Evolutionary conservation across 768 basidiomycete genomes (phyloP), one percentile per base, ranked within the genome.

Genomic region (Melanogaster broomeanus): DNA sequence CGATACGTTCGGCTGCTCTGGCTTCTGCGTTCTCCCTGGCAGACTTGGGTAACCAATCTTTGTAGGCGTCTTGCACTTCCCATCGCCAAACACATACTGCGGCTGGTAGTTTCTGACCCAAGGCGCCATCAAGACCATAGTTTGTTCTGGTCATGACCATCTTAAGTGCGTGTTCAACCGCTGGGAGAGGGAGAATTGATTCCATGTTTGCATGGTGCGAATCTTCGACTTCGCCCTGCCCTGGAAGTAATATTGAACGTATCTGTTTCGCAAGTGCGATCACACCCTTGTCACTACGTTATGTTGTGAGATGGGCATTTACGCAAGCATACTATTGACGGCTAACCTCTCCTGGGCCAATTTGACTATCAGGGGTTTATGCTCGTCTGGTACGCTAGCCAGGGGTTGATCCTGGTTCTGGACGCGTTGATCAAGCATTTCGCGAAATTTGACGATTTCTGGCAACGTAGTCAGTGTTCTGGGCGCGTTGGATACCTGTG

Each of bases 271-370:
- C 76, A 9, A 95, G 77, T 0, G 80, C 71, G 4, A 71, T 52
- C 4, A 86, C 60, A 1, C 83, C 78, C 69, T 90, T 92, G 66
- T 93, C 91, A 60, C 93, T 96, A 51, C 30, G 38, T 22, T 33
- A 56, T 52, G 55, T 58, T 46, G 27, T 59, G 12, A 53, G 22
- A 37, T 31, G 39, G 16, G 39, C 21, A 33, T 56, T 45, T 52
- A 37, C 11, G 8, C 25, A 45, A 50, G 28, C 19, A 22, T 8
- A 28, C 19, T 11, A 37, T 22, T 24, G 4, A 54, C 37, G 47
- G 27, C 42, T 49, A 74, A 92, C 93, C 92, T 93, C 72, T 96
- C 93, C 57, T 93, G 88, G 1, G 82, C 82, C 35, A 93, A 69
- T 67, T 93, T 93, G 6, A 84, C 92, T 58, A 96, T 81, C 22